phyloP scores from a whole-genome alignment of 257 asterid species.

The Nicotiana obtusifolia region DNA sequence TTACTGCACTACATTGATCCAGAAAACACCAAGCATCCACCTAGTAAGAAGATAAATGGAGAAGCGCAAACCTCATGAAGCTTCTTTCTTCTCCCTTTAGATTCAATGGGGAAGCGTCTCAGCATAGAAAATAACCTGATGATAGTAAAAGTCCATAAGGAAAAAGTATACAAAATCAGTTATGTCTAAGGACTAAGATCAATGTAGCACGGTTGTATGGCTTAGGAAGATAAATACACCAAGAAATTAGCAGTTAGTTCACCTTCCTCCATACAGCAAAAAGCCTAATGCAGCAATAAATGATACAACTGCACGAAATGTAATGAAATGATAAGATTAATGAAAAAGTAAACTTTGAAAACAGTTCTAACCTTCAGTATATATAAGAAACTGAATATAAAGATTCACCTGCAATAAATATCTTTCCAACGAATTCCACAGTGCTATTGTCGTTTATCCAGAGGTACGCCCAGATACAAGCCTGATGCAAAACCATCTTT shows the following conservation, averaged over 20 bases:
- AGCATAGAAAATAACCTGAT: conserved; percentile 83
- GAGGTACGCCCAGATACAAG: conserved; percentile 68
- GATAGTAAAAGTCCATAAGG: neutral
- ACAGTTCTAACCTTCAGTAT: neutral
- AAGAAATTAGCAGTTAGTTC: conserved; percentile 4
- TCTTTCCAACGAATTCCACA: conserved; percentile 65
- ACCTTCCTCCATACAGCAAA: conserved; percentile 94
- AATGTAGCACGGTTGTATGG: neutral
- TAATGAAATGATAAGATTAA: neutral
- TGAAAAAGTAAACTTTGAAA: neutral
- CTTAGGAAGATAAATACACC: neutral
- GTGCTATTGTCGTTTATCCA: conserved; percentile 64
- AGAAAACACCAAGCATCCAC: neutral
- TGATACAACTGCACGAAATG: conserved; percentile 69
- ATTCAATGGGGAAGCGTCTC: conserved; percentile 88
- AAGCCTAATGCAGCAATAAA: conserved; percentile 84
- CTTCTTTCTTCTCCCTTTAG: conserved; percentile 94
- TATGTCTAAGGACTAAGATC: neutral
- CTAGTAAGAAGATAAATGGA: neutral
- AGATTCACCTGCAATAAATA: conserved; percentile 71
- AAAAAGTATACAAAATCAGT: neutral
- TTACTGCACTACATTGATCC: neutral
- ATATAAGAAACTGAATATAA: conserved; percentile 8
- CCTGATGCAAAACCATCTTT: conserved; percentile 21
- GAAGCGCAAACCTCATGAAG: conserved; percentile 31